Evolutionary conservation across 2,329 filamentous ascomycete species (phyloP).

Genomic region (Fusarium sp.): DNA sequence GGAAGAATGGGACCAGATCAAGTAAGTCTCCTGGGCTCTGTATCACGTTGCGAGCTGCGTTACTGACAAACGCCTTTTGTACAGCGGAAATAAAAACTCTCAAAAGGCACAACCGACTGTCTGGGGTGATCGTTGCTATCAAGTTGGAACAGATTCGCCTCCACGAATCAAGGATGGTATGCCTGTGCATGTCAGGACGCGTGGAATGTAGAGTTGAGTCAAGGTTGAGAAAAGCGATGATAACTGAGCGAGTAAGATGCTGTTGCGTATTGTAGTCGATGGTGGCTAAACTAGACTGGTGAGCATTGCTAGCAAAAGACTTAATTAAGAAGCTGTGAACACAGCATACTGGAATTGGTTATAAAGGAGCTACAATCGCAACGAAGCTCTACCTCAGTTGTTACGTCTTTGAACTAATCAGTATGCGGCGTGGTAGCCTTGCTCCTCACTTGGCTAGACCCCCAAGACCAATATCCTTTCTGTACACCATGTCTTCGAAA

Average conservation of each 20-base stretch:
- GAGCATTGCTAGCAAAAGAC: neutral
- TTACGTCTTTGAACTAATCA: neutral
- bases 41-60: neutral
- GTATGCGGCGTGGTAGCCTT: neutral
- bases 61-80: neutral
- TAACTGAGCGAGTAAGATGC: neutral
- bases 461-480: constrained; percentile 82
- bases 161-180: constrained; percentile 49
- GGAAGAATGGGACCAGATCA: constrained; percentile 30
- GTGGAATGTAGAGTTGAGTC: neutral
- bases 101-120: constrained; percentile 43
- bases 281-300: too few species aligned
- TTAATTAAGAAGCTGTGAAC: neutral
- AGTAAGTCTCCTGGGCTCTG: neutral
- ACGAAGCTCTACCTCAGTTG: neutral
- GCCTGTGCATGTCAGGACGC: constrained; percentile 47
- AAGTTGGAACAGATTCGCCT: constrained; percentile 50
- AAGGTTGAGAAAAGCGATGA: neutral
- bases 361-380: neutral
- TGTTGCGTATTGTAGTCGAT: neutral
- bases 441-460: neutral
- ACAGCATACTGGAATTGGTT: neutral
- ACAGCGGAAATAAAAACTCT: neutral
- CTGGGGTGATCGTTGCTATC: constrained; percentile 43
- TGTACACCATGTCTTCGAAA: constrained; percentile 85